Evolutionary conservation across 768 basidiomycete genomes (phyloP).

Genomic region (Suillus hirtellus): DNA sequence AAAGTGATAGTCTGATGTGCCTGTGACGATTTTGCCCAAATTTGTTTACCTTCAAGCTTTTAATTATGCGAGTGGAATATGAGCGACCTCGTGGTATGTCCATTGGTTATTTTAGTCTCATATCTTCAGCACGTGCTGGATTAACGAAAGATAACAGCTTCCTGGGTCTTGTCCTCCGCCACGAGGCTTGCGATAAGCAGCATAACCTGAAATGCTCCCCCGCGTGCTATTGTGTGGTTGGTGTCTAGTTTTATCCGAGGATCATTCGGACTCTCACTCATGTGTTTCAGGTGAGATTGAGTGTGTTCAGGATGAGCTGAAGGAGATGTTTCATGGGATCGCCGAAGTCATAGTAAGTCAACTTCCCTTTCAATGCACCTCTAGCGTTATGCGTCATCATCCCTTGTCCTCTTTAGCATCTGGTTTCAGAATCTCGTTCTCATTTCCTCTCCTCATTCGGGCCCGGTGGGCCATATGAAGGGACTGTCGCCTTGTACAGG

Average conservation of each 20-base stretch:
- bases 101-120: background rate
- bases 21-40: background rate
- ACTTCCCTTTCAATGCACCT: background rate
- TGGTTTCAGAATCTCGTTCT: slow-evolving; percentile 56
- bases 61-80: background rate
- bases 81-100: slow-evolving; percentile 24
- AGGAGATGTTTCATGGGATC: slow-evolving; percentile 57
- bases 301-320: slow-evolving; percentile 74
- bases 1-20: background rate
- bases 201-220: slow-evolving; percentile 10
- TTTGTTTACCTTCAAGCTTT: background rate
- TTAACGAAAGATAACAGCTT: background rate
- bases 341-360: slow-evolving; percentile 71
- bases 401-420: slow-evolving; percentile 33
- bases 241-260: slow-evolving; percentile 3
- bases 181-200: background rate
- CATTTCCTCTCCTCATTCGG: slow-evolving; percentile 64
- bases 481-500: slow-evolving; percentile 73
- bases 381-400: slow-evolving; percentile 1
- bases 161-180: background rate
- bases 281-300: slow-evolving; percentile 54
- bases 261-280: background rate
- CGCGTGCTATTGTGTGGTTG: slow-evolving; percentile 26
- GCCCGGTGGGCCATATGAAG: slow-evolving; percentile 67
- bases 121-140: background rate